phyloP scores from a whole-genome alignment of 1,284 basidiomycete species.

The Peniophora sp. region DNA sequence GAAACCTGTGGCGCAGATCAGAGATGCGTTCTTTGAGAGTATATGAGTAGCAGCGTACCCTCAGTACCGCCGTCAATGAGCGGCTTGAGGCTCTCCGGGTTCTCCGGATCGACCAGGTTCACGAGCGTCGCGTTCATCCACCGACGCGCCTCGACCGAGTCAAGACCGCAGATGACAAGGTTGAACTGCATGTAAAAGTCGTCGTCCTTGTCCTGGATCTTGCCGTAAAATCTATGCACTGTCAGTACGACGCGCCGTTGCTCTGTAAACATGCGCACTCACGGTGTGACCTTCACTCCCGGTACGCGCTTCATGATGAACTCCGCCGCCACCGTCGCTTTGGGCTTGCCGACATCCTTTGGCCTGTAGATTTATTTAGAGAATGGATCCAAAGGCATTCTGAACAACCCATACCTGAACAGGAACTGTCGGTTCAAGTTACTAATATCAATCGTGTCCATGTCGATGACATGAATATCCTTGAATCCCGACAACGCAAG shows the following conservation, averaged over 20 bases:
- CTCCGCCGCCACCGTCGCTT: conserved; percentile 90
- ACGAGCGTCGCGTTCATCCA: conserved; percentile 99
- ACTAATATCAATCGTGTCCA: conserved; percentile 99
- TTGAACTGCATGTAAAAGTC: conserved; percentile 98
- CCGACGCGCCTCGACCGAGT: conserved; percentile 91
- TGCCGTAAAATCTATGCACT: conserved; percentile 76
- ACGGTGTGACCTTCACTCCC: conserved; percentile 92
- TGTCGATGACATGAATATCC: conserved; percentile 99
- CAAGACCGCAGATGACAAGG: conserved; percentile 95
- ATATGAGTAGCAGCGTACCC: conserved; percentile 44
- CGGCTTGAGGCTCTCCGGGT: conserved; percentile 93
- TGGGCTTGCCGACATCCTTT: conserved; percentile 90
- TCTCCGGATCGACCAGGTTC: conserved; percentile 85
- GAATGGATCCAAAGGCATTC: not conserved
- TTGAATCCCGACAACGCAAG: conserved; percentile 92
- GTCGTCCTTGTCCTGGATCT: conserved; percentile 96
- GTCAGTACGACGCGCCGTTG: conserved; percentile 3
- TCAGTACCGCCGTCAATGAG: conserved; percentile 99
- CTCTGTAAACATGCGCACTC: conserved; percentile 25
- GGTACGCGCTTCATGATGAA: conserved; percentile 94
- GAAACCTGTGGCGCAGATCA: conserved; percentile 59
- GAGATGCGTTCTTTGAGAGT: not conserved
- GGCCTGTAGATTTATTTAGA: conserved; percentile 39
- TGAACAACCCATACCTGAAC: conserved; percentile 65
- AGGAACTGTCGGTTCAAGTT: conserved; percentile 98